Evolutionary conservation across 1,284 basidiomycete species (phyloP).

Genomic region (Apiotrichum mycotoxinovorans): DNA sequence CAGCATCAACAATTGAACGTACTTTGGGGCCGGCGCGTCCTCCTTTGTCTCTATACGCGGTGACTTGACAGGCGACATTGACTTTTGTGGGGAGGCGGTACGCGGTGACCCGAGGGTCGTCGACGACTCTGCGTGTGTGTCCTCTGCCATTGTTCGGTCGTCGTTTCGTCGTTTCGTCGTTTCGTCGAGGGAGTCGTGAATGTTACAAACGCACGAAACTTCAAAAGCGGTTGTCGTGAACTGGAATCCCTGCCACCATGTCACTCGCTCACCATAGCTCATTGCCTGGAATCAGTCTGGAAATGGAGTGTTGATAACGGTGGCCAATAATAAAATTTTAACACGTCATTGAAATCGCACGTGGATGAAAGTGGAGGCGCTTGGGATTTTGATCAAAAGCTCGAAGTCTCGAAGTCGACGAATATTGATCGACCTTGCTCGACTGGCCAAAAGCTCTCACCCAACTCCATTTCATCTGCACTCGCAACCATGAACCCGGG

Average conservation of each 20-base stretch:
- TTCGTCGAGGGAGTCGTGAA: neutral
- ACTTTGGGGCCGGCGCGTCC: neutral
- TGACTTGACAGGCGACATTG: neutral
- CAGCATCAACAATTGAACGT: neutral
- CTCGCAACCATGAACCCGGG: slow-evolving; percentile 14
- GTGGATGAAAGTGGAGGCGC: slow-evolving; percentile 3
- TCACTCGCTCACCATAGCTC: no score
- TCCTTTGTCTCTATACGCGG: neutral
- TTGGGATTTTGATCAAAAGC: neutral
- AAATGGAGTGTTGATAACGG: slow-evolving; percentile 4
- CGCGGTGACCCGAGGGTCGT: neutral
- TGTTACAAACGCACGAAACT: no score
- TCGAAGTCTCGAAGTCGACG: neutral
- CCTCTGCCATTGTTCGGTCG: neutral
- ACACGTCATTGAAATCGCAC: neutral
- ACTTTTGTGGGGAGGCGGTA: neutral
- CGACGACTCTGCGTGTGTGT: neutral
- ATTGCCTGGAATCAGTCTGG: no score
- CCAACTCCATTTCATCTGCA: neutral
- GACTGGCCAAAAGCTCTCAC: neutral
- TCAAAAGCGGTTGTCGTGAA: neutral
- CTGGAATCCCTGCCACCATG: no score
- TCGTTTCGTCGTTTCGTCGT: no score
- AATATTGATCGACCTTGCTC: neutral
- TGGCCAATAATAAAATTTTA: slow-evolving; percentile 1